These are phyloP conservation scores for Magnaporthiopsis poae DNA, from an alignment of 2,329 filamentous ascomycete genomes.

Conservation along the genomic window DNA sequence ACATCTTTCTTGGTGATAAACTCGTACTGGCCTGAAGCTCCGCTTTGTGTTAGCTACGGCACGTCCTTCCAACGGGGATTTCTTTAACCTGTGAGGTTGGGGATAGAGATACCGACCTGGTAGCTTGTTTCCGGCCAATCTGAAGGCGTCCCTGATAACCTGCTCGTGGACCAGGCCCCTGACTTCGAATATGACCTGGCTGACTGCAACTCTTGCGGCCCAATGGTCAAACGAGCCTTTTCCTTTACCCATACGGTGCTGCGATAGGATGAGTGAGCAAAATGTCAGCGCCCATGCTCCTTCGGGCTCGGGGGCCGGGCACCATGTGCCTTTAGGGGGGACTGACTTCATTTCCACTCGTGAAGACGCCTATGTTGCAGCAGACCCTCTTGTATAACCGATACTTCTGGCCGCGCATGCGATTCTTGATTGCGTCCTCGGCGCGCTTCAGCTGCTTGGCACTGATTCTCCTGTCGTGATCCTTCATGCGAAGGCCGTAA, in stretches of 20 bases:
- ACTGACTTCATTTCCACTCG: slow-evolving; percentile 79
- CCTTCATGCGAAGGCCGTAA: slow-evolving; percentile 84
- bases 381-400: slow-evolving; percentile 82
- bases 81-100: neutral
- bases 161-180: slow-evolving; percentile 90
- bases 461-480: slow-evolving; percentile 85
- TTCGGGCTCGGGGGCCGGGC: neutral
- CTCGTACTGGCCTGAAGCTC: slow-evolving; percentile 61
- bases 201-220: slow-evolving; percentile 82
- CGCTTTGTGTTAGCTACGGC: slow-evolving; percentile 1
- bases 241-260: slow-evolving; percentile 93
- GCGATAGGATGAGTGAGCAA: neutral
- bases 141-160: slow-evolving; percentile 84
- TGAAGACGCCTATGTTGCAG: slow-evolving; percentile 90
- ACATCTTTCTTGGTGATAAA: slow-evolving; percentile 89
- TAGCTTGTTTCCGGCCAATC: slow-evolving; percentile 87
- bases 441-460: slow-evolving; percentile 79
- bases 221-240: slow-evolving; percentile 97
- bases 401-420: slow-evolving; percentile 84
- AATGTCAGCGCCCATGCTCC: slow-evolving; percentile 4
- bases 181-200: slow-evolving; percentile 84
- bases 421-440: slow-evolving; percentile 83
- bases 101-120: slow-evolving; percentile 55
- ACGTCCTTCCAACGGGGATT: neutral
- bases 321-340: neutral